Base-by-base conservation (phyloP, 257 asterid species). In the Solanum neorickii region DNA sequence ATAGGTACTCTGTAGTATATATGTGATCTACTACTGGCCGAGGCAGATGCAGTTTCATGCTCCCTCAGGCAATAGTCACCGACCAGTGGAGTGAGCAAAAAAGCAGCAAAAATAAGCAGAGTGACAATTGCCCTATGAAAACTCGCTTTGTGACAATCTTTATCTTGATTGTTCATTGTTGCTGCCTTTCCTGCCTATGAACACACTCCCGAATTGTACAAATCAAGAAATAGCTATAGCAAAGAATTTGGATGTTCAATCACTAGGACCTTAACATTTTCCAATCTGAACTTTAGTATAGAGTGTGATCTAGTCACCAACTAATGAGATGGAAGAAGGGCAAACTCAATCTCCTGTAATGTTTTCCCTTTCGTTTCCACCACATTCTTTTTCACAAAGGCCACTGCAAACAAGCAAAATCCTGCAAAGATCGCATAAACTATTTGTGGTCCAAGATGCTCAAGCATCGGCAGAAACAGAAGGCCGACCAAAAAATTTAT, bases 321-420 rank as follows among this genome's bases (percentile, higher is more conserved):
- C 86, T 90, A 90, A 87, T 92, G 94, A 85, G 91, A 88, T 21
- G 93, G 94, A 89, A 91, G 91, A 73, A 96, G 92, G 75, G 96
- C 94, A 87, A 93, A 87, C 90, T 96, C 99, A 42, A 96, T 94
- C 89, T 96, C 99, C 91, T 96, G 98, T 75, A 96, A 92, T 0
- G 98, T 93, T 90, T 93, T 95, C 80, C 99, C 99, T 91, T 96
- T 95, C 33, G 99, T 96, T 92, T 96, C 98, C 68, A 96, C 89
- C 52, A 95, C 96, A 59, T 92, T 91, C 86, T 87, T 93, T 92
- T 91, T 90, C 88, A 95, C 98, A 72, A 94, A 93, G 72, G 72
- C 87, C 65, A 86, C 94, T 0, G 92, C 95, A 15, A 91, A 86
- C 91, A 92, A 87, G 91, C 99, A 96, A 83, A 93, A 91, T 35